Evolutionary conservation across 768 basidiomycete genomes (phyloP), one percentile per base, ranked within the genome.

Genomic region (Leccinum imitatum): DNA sequence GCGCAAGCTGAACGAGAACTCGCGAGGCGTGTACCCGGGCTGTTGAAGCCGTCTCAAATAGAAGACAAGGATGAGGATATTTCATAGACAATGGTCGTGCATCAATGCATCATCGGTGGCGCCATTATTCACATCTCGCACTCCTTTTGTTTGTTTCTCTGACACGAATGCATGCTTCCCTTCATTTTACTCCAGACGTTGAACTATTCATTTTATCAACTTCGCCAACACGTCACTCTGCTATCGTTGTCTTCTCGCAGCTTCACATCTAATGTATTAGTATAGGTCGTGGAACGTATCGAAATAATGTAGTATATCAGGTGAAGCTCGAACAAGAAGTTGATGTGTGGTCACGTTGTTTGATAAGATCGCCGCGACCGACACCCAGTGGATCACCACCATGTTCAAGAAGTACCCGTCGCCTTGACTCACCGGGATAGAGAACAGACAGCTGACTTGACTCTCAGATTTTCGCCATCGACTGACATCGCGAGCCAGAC

Each of bases 1-100:
- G 87, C 85, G 0, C 85, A 90, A 64, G 90, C 87, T 61, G 95
- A 97, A 76, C 88, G 88, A 55, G 86, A 94, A 77, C 84, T 89
- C 39, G 94, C 95, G 25, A 90, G 92, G 83, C 85, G 91, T 65
- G 93, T 98, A 61, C 96, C 95, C n/a, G 97, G 97, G 44, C 91
- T 98, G 90, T 83, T 98, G 73, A 97, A 97, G 76, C 95, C 95
- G 44, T 91, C 89, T 66, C 93, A 95, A 75, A 71, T 98, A 73
- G 93, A 95, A 71, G 95, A 96, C 77, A 91, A 90, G 77, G 93
- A 95, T 71, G 90, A 92, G 76, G 90, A 92, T 78, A 91, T 73
- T 54, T 73, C 72, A 70, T 73, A 71, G 73, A 65, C 59, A 54
- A 37, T 25, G 62, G 65, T 63, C 68, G 66, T 63, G 63, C 67